Base-by-base conservation (phyloP, 2,329 filamentous ascomycete species). In the Xylariaceae sp. region DNA sequence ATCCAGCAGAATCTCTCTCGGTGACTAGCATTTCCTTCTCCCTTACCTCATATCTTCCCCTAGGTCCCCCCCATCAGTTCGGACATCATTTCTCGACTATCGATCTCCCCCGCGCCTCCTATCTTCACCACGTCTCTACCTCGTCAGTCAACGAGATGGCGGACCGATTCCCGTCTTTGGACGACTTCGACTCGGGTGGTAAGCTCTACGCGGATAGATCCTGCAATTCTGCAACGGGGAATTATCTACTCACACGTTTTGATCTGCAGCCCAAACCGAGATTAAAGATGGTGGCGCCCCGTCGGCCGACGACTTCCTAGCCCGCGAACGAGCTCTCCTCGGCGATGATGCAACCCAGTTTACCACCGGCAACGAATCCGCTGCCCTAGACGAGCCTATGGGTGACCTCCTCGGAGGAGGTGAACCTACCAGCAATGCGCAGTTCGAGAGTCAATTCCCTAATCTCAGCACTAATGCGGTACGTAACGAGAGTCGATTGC, bases 331-430 rank as follows among this genome's bases (percentile, higher is more conserved):
- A 68, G 94, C 91, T 58, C 74, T 87, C 19, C 84, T 99, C 6
- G 94, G 94, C 62, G 94, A 96, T 60, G 94, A 97, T 72, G 94
- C 94, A 57, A 83, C 91, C 65, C 88, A 91, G 76, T 99, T 99
- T 72, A 80, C 87, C 60, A 88, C 88, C 34, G 80, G 84, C 58
- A 84, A 86, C 67, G 89, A 95, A 69, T 76, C 80, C 55, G 79
- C 80, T 54, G 83, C 83, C 41, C 79, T 84, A 52, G 80, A 79
- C 61, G 84, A 87, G 64, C 76, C 83, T 61, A 80, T 76, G 51
- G 87, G 88, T 62, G 85, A 94, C 67, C 76, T 95, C 56, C 79
- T 91, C 50, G 84, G 84, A 47, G 85, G 82, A 47, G 85, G 78
- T 60, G 79, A 74, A 53, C 70, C 55, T 44, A 60, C 59, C 31